Evolutionary conservation across 208 protist species (phyloP), one percentile per base, ranked within the genome.

Genomic region (Acanthamoeba polyphaga): DNA sequence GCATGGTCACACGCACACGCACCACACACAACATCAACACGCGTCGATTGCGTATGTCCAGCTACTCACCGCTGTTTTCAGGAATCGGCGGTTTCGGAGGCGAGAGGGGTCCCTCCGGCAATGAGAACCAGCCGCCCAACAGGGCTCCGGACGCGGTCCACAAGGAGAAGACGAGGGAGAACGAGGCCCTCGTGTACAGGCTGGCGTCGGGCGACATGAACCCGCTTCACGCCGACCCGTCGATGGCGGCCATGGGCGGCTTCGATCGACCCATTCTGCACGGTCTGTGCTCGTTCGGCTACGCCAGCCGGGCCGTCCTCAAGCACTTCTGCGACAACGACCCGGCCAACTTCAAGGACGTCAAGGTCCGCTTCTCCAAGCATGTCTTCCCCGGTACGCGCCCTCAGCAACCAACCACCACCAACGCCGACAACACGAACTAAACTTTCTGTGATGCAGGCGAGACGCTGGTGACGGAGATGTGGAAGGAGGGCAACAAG

Each of bases 221-320:
- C 58, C 96, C 97, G 66, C 64, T 97, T 2, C 97, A 97, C 94
- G 91, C 80, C 46, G 96, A 97, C 70, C 96, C 95, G n/a, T 78
- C 93, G 32, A 96, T 97, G 94, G 91, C 91, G n/a, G 87, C 62
- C 51, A 80, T 97, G 9, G 97, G 95, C 58, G 94, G 94, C 51
- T 97, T 97, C 64, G 58, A 96, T 27, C 10, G 38, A 74, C 97
- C 97, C 60, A 97, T 97, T 55, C 94, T 97, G 15, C 97, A 97
- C 68, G 97, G 97, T 46, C 91, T 98, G 17, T 98, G 97, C 76
- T 96, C 95, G 13, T 96, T 97, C 49, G 97, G 97, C 58, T 74
- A 95, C 38, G 95, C 96, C 8, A 51, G 22, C 15, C 72, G 93
- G 58, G 87, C 70, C 55, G 27, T 97, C 32, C 15, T 97, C 9